Percentiles rank a stretch among this genome's conserved stretches.
phyloP scores from a whole-genome alignment of 2,329 filamentous ascomycete species.

The Exophiala sideris region DNA sequence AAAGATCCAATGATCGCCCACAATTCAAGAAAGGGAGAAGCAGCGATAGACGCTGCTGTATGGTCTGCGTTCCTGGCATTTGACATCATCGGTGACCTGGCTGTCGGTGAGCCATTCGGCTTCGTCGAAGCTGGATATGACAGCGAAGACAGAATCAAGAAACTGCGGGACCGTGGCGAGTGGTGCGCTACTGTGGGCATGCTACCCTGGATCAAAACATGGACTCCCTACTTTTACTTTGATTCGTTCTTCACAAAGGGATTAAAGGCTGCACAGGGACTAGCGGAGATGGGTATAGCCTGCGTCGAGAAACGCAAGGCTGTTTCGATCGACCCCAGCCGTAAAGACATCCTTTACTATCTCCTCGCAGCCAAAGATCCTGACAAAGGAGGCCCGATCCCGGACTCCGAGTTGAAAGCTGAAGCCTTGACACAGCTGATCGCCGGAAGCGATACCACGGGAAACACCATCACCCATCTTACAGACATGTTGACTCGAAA shows the following conservation, averaged over 20 bases:
- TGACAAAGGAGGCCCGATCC: conserved; percentile 24
- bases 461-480: conserved; percentile 29
- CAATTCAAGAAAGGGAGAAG: neutral
- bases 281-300: conserved; percentile 29
- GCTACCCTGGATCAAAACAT: conserved; percentile 16
- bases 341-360: conserved; percentile 41
- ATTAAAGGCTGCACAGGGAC: neutral
- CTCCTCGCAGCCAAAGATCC: conserved; percentile 35
- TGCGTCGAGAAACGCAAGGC: conserved; percentile 33
- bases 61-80: conserved; percentile 7
- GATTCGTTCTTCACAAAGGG: conserved; percentile 26
- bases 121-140: conserved; percentile 21
- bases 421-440: conserved; percentile 35
- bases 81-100: conserved; percentile 11
- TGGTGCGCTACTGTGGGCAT: conserved; percentile 13
- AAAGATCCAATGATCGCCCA: neutral
- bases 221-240: conserved; percentile 27
- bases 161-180: conserved; percentile 14
- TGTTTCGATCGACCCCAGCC: conserved; percentile 17
- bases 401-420: conserved; percentile 36
- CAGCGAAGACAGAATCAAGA: conserved; percentile 13
- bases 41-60: neutral
- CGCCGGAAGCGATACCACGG: conserved; percentile 40
- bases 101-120: conserved; percentile 30
- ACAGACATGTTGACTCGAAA: conserved; percentile 27